Evolutionary conservation across 2,329 filamentous ascomycete genomes (phyloP), one percentile per base, ranked within the genome.

Genomic region (Coniochaeta sp.): DNA sequence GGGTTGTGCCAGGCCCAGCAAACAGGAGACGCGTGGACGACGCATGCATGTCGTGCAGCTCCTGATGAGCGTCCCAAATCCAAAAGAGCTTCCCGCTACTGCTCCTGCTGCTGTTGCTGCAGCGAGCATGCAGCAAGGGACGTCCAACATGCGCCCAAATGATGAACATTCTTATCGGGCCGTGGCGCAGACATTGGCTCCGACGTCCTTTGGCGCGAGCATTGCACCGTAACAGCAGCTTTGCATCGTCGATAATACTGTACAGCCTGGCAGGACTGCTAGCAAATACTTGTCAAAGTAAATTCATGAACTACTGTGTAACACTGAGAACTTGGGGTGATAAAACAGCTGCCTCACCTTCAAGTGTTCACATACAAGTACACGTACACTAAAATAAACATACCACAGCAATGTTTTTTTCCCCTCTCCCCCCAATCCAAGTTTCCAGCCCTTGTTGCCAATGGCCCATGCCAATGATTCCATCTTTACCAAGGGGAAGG

Each of bases 31-130:
- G 47, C 22, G 47, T 56, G 54, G 34, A 22, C 31, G 54, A 38
- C 54, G 54, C 54, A 56, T 56, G 54, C 54, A 56, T 56, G 54
- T 56, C 54, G 22, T 56, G 54, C 54, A 56, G 54, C 54, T 24
- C 19, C 38, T 40, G 38, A 19, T 40, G 40, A 19, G 22, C 16
- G 40, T 4, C 28, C n/a, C n/a, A n/a, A n/a, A 14, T 22, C 43
- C 43, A 7, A 9, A 38, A 22, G n/a, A 44, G 17, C 17, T 44
- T 44, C 43, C 43, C 43, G n/a, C n/a, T n/a, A n/a, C n/a, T n/a
- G n/a, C n/a, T n/a, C n/a, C n/a, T n/a, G n/a, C n/a, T n/a, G 43
- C 43, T 16, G 43, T 6, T 26, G 38, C 34, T 36, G 34, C 34
- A 36, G 34, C 34, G 34, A 36, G 40, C 43, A 47, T 47, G 22